Conservation (phyloP, 225 moss, liverwort and hornwort species). For the Pseudoscleropodium purum region DNA sequence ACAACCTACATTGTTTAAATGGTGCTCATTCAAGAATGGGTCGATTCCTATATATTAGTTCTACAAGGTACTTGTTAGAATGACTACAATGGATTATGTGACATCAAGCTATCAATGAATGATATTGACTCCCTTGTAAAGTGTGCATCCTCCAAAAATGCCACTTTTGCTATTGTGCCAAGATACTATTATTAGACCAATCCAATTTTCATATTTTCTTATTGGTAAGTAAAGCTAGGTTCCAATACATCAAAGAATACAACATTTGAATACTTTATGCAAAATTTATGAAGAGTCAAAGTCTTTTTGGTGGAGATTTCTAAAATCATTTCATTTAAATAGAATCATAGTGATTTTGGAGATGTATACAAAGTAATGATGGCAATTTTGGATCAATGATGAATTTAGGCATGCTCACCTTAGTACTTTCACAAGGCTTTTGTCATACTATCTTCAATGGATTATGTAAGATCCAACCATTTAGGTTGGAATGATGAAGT, state of each 20-base stretch:
- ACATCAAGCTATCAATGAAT: not conserved
- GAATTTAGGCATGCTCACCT: rapidly evolving
- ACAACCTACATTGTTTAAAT: too few relatives aligned
- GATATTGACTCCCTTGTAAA: not conserved
- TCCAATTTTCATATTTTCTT: not conserved
- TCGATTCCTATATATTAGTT: not conserved
- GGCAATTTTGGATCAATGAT: rapidly evolving
- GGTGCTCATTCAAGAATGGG: too few relatives aligned
- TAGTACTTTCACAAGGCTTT: not conserved
- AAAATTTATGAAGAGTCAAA: too few relatives aligned
- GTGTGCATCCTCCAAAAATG: rapidly evolving
- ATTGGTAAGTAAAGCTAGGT: not conserved
- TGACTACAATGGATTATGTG: not conserved
- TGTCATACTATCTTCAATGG: not conserved
- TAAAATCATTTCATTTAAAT: not conserved
- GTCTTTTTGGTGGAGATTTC: not conserved
- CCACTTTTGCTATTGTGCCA: not conserved
- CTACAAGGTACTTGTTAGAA: not conserved
- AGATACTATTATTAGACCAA: too few relatives aligned
- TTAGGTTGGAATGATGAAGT: not conserved
- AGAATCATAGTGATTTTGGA: not conserved
- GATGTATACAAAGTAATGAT: not conserved
- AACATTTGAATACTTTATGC: not conserved
- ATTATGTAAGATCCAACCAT: not conserved
- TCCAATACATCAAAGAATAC: rapidly evolving